A percentile compares a stretch with the other conserved stretches of the same genome.
Conservation (phyloP, 2,329 filamentous ascomycete species). For the Fusarium virguliforme region DNA sequence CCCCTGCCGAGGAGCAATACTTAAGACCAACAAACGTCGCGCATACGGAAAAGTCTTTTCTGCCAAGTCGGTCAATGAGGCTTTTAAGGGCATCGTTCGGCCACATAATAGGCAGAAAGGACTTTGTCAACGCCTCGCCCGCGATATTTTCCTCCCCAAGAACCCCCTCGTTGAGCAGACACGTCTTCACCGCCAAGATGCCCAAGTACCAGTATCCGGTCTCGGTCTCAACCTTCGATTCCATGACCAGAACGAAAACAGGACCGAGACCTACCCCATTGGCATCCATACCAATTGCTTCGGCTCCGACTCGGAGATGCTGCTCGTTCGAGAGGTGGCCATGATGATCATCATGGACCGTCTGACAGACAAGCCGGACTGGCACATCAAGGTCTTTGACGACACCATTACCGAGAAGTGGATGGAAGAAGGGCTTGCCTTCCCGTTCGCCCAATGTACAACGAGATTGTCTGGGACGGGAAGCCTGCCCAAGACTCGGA, state of each 20-base stretch:
- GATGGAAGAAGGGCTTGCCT: conserved; percentile 35
- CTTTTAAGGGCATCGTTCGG: too few relatives aligned
- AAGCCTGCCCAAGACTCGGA: neutral
- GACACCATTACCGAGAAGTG: conserved; percentile 20
- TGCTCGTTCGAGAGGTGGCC: conserved; percentile 38
- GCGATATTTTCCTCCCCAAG: neutral
- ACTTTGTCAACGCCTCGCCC: neutral
- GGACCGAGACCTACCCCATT: neutral
- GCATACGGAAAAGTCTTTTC: neutral
- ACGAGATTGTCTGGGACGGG: conserved; percentile 18
- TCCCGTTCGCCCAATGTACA: conserved; percentile 25
- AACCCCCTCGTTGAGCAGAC: neutral
- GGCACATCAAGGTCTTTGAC: conserved; percentile 47
- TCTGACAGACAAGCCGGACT: conserved; percentile 50
- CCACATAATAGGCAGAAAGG: neutral
- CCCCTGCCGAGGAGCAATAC: neutral
- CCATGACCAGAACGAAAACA: fast-evolving
- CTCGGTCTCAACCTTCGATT: conserved; percentile 21
- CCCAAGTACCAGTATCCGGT: conserved; percentile 18
- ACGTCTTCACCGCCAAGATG: neutral
- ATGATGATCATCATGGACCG: conserved; percentile 52
- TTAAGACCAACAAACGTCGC: neutral
- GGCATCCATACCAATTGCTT: neutral
- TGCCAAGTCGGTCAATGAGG: neutral
- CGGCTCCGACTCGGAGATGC: conserved; percentile 12